Evolutionary conservation across 2,329 filamentous ascomycete genomes (phyloP), one percentile per base, ranked within the genome.

Genomic region (Apiospora pterosperma): DNA sequence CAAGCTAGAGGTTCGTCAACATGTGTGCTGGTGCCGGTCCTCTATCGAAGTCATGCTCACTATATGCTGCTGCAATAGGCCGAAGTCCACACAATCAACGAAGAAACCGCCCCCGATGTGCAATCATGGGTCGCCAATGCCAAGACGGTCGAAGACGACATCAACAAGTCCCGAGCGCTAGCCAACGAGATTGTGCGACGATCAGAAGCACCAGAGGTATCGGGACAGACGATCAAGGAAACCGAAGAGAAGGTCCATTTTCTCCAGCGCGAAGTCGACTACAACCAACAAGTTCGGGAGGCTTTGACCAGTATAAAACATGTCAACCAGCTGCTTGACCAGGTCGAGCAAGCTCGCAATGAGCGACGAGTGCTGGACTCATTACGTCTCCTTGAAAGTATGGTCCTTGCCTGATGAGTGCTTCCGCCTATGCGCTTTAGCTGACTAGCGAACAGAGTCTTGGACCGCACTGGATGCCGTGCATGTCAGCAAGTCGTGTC

Each of bases 61-160:
- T 31, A 38, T 12, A 7, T 3, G 23, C 23, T 19, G 7, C 64
- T 36, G 59, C 23, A 25, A 12, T 64, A 92, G 88, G 79, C 84
- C 66, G 89, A 96, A 71, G 90, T 98, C 65, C 90, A 89, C 68
- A 77, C 81, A 25, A 87, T 96, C 67, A 96, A 94, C 77, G 86
- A 88, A 73, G 88, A 93, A 69, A 91, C 89, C 21, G 91, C 90
- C 64, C 86, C 89, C 42, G 91, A 96, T 72, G 90, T 97, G 61
- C 91, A 93, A 73, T 86, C 89, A 62, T 98, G 95, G 95, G 92
- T 96, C 64, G 80, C 84, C 62, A 92, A 96, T 76, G 93, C 94
- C 59, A 92, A 92, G 77, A 88, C 90, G 62, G 85, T 97, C 8
- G 92, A 97, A 76, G 86, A 90, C 67, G 95, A 97, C 74, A 95